Conservation (phyloP, 2,329 filamentous ascomycete species). For the Xylaria sp. region DNA sequence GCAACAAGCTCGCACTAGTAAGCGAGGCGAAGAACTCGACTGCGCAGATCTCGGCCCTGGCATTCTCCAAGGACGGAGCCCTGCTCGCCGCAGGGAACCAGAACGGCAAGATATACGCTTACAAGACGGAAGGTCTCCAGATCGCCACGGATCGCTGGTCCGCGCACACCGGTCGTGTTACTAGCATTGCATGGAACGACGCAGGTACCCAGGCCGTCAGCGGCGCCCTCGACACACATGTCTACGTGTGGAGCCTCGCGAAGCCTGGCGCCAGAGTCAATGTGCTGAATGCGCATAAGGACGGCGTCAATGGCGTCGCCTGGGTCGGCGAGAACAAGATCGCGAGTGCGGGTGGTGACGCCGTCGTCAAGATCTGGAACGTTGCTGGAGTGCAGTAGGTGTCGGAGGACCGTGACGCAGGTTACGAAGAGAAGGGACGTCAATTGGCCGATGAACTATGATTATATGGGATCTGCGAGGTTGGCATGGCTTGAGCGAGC, state of each 20-base stretch:
- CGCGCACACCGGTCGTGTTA: slow-evolving; percentile 68
- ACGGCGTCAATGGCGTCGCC: slow-evolving; percentile 87
- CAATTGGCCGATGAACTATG: slow-evolving; percentile 11
- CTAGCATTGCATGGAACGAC: slow-evolving; percentile 77
- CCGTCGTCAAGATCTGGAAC: slow-evolving; percentile 89
- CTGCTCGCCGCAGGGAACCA: slow-evolving; percentile 85
- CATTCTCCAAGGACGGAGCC: slow-evolving; percentile 82
- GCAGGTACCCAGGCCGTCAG: slow-evolving; percentile 82
- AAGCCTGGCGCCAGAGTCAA: slow-evolving; percentile 88
- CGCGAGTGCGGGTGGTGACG: slow-evolving; percentile 86
- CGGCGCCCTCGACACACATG: slow-evolving; percentile 88
- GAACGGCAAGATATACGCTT: slow-evolving; percentile 88
- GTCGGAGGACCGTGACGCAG: background rate
- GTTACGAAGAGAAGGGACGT: background rate
- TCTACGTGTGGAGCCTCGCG: slow-evolving; percentile 89
- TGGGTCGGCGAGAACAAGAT: slow-evolving; percentile 79
- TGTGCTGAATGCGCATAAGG: slow-evolving; percentile 90
- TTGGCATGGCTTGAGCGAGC: slow-evolving; percentile 7
- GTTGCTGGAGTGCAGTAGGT: slow-evolving; percentile 66
- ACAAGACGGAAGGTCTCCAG: slow-evolving; percentile 68
- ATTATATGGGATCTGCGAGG: slow-evolving; percentile 16
- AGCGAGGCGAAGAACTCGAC: slow-evolving; percentile 75
- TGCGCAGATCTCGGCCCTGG: slow-evolving; percentile 78
- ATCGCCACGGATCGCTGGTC: slow-evolving; percentile 81
- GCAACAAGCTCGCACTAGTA: slow-evolving; percentile 64